Evolutionary conservation across 1,284 basidiomycete species (phyloP), one percentile per base, ranked within the genome.

Genomic region (Cerrena zonata): DNA sequence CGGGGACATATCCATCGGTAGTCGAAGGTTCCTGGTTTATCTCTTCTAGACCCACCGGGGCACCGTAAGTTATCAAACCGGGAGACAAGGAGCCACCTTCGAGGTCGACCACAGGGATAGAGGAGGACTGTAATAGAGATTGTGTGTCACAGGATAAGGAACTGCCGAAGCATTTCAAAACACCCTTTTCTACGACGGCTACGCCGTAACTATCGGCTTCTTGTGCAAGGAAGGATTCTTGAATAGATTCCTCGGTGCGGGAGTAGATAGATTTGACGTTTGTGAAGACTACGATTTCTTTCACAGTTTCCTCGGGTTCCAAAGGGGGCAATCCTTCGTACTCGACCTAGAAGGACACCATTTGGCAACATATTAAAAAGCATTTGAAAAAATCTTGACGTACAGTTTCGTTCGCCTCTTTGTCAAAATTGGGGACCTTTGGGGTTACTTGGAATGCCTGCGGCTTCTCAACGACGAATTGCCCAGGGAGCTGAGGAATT

Each of bases 281-380:
- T 21, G 69, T 73, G 69, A 88, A 86, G 21, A 82, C 61, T 2
- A 86, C 69, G 2, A 66, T 56, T 40, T 67, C 65, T 5, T 64
- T 57, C 26, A 60, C 63, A 21, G 69, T 56, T 26, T 64, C 68
- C 27, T 58, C 64, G 0, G 77, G 65, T 19, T 67, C 65, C 5
- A 89, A 66, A 22, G 85, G 83, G 10, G 84, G 86, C 19, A 88
- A 69, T 18, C 86, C 86, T 11, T 79, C 80, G 54, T 82, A 79
- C 48, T 73, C 54, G 41, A 88, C 42, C 48, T 50, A 50, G 5
- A 21, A 22, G 12, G 21, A 23, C 11, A 27, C 23, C 25, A 47
- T 34, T n/a, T 7, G 5, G 23, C 10, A 12, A 18, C n/a, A 30
- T 11, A n/a, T 5, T 11, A 40, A 12, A 11, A 30, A 49, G 23